Evolutionary conservation across 129 eudicot species (phyloP).

Genomic region (Gnaphalium uliginosum): DNA sequence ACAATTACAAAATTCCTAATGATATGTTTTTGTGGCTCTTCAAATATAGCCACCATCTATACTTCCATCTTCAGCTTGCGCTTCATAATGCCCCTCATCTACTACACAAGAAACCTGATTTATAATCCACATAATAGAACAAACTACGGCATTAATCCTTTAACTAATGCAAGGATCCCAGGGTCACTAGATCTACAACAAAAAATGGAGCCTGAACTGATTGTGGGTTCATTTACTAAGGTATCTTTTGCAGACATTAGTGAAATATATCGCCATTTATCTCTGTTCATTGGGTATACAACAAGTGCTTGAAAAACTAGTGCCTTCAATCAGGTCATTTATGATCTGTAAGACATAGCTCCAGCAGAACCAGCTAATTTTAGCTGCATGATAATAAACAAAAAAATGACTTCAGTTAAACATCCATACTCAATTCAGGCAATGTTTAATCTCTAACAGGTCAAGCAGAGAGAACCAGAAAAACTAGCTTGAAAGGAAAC

Average conservation of each 20-base stretch:
- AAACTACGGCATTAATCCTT: slow-evolving; percentile 8
- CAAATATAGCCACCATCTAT: slow-evolving; percentile 7
- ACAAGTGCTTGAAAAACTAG: slow-evolving; percentile 5
- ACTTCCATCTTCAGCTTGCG: slow-evolving; percentile 35
- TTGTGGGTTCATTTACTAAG: slow-evolving; percentile 2
- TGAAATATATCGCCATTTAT: neutral
- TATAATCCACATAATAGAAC: slow-evolving; percentile 4
- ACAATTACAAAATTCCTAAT: slow-evolving; percentile 26
- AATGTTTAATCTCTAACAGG: neutral
- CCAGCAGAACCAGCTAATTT: neutral
- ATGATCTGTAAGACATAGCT: slow-evolving; percentile 11
- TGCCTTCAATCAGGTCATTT: neutral
- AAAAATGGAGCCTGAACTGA: slow-evolving; percentile 6
- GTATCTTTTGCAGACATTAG: neutral
- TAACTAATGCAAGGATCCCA: slow-evolving; percentile 16
- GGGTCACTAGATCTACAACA: slow-evolving; percentile 12
- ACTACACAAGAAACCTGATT: slow-evolving; percentile 18
- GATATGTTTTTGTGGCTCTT: neutral
- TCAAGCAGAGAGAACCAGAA: neutral
- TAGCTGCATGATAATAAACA: slow-evolving; percentile 17
- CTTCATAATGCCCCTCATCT: slow-evolving; percentile 27
- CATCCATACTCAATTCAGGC: neutral
- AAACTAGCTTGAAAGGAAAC: neutral
- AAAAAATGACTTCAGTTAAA: slow-evolving; percentile 7
- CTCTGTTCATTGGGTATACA: slow-evolving; percentile 2